These are phyloP conservation scores for Acmispon strigosus DNA, from an alignment of 306 rosid species.

Conservation along the genomic window DNA sequence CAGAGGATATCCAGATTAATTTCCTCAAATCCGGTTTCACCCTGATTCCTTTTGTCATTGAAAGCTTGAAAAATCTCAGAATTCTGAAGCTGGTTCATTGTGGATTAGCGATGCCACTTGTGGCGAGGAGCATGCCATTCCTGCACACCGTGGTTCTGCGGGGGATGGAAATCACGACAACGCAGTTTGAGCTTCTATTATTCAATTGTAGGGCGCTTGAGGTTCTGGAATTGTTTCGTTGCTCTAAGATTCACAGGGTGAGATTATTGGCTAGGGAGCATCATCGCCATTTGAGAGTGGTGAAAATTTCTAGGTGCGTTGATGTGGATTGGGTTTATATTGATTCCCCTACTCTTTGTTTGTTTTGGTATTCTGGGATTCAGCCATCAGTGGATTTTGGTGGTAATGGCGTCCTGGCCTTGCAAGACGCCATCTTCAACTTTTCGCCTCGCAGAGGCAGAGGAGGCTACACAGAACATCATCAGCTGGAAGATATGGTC, in stretches of 20 bases:
- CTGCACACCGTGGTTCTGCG: background rate
- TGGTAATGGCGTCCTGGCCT: background rate
- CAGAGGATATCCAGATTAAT: constrained; percentile 19
- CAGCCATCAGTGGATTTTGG: background rate
- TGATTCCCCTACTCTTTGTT: constrained; percentile 16
- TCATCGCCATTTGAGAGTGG: background rate
- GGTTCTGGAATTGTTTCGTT: constrained; percentile 4
- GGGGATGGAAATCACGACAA: background rate
- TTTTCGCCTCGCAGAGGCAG: background rate
- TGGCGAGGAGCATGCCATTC: background rate
- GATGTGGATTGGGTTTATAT: background rate
- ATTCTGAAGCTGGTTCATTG: constrained; percentile 2
- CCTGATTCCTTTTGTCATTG: background rate
- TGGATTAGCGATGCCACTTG: background rate
- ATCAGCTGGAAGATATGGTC: background rate
- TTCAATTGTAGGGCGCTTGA: background rate
- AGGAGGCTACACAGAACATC: background rate
- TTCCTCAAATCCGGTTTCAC: background rate
- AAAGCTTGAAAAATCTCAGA: background rate
- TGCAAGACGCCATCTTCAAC: constrained; percentile 19
- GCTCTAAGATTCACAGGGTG: background rate
- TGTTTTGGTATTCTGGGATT: constrained; percentile 6
- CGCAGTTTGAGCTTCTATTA: background rate
- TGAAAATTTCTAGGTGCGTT: constrained; percentile 4
- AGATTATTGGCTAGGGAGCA: background rate